Evolutionary conservation across 163 green algal genomes (phyloP).

Genomic region (Coccomyxa subellipsoidea): DNA sequence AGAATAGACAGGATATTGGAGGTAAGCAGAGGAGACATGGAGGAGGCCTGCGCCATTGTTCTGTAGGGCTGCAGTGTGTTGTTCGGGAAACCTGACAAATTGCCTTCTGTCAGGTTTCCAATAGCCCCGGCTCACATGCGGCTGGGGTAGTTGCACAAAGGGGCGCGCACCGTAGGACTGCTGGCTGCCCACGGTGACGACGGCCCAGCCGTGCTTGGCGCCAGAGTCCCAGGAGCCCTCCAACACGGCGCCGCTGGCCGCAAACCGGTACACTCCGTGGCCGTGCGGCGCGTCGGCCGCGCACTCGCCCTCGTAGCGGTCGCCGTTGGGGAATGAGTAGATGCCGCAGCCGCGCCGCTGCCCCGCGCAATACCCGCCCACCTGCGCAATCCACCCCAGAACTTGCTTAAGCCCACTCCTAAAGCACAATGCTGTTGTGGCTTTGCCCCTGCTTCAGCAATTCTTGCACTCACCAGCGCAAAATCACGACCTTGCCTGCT

Average conservation of each 20-base stretch:
- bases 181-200: slow-evolving; percentile 69
- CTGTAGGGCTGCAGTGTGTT: neutral
- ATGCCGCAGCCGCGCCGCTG: slow-evolving; percentile 73
- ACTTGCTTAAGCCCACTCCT: too few relatives aligned
- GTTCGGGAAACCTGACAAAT: too few relatives aligned
- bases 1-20: too few relatives aligned
- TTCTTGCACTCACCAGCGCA: too few relatives aligned
- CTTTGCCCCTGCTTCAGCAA: too few relatives aligned
- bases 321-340: slow-evolving; percentile 74
- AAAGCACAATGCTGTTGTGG: neutral
- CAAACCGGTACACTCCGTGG: slow-evolving; percentile 69
- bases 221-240: slow-evolving; percentile 70
- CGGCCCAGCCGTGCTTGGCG: slow-evolving; percentile 74
- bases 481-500: too few relatives aligned
- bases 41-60: neutral
- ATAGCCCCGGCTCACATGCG: neutral
- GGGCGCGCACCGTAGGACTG: slow-evolving; percentile 20
- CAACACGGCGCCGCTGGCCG: slow-evolving; percentile 62
- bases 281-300: slow-evolving; percentile 62
- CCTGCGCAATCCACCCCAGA: slow-evolving; percentile 6
- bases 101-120: neutral
- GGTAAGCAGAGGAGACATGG: too few relatives aligned
- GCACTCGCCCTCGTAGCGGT: slow-evolving; percentile 62
- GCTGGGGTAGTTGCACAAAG: too few relatives aligned
- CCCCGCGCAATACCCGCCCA: slow-evolving; percentile 50